Base-by-base conservation (phyloP, 2,329 filamentous ascomycete genomes). In the Tympanopsis confertula region DNA sequence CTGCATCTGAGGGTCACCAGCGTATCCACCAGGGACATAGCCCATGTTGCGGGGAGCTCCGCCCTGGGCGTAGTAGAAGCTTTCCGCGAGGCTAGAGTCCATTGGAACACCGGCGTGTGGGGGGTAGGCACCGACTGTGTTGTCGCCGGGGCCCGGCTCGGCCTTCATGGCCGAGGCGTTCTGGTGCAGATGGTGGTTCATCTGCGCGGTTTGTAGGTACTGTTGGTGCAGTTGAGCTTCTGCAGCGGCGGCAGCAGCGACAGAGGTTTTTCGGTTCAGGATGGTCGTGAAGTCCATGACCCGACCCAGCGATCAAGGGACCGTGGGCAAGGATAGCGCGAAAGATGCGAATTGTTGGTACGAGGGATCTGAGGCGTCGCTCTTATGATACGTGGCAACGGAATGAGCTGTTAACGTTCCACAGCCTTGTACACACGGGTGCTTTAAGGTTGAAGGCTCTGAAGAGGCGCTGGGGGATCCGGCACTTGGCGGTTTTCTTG, bases 211-310 rank as follows among this genome's bases (percentile, higher is more conserved):
- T 28, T 28, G 30, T 15, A 33, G 10, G 17, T 12, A 33, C 17
- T 33, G 30, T 18, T 33, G 30, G 10, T 33, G 30, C 7, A 33
- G 17, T 17, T 10, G 30, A 10, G 10, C 30, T 33, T 33, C 30
- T n/a, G n/a, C n/a, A 12, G 30, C 30, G 17, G 30, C 30, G 15
- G 17, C 15, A 10, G 15, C 10, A 15, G 30, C 30, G 17, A 15
- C 15, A 33, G 30, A 33, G 7, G 7, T 7, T 33, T 33, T 33
- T 33, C 30, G 10, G 30, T 33, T 33, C 30, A 33, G 17, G 17
- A 33, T 33, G 17, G 12, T 33, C 15, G 30, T 33, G 30, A 33
- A 12, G 30, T 33, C 30, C 30, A 33, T 33, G 30, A 33, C 30
- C 30, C 15, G 30, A 17, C 30, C 30, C 30, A 33, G 30, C 30